A percentile compares a stretch with the other conserved stretches of the same genome.
phyloP scores from a whole-genome alignment of 495 filamentous ascomycete genomes.

The Xylaria bambusicola region DNA sequence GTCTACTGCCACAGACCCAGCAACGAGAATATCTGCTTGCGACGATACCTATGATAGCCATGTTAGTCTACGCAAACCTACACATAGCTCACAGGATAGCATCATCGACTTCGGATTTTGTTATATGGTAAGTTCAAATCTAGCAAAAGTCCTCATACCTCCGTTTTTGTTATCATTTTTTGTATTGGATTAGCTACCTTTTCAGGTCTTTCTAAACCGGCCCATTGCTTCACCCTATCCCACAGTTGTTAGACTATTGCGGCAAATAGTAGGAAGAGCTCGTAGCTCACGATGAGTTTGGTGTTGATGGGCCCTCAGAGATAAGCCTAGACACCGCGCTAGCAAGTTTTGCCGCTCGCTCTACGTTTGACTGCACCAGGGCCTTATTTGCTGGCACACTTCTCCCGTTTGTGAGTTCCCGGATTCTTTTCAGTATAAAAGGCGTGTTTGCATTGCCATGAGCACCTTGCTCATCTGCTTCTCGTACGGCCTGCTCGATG shows the following conservation, averaged over 20 bases:
- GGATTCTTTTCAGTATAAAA: conserved; percentile 80
- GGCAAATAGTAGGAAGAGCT: conserved; percentile 18
- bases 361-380: conserved; percentile 78
- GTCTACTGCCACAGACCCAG: conserved; percentile 87
- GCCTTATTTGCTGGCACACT: conserved; percentile 76
- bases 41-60: conserved; percentile 26
- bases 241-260: conserved; percentile 23
- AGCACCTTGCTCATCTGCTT: conserved; percentile 68
- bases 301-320: conserved; percentile 19
- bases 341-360: conserved; percentile 76
- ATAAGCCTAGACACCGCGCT: conserved; percentile 67
- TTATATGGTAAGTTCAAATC: background rate
- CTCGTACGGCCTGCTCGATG: conserved; percentile 71
- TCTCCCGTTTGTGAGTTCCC: conserved; percentile 71
- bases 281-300: conserved; percentile 30
- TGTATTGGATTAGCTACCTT: conserved; percentile 18
- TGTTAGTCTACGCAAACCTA: conserved; percentile 22
- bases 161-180: conserved; percentile 12
- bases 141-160: conserved; percentile 29
- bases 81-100: background rate
- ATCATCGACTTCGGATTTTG: background rate
- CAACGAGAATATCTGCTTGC: conserved; percentile 71
- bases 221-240: conserved; percentile 26
- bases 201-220: conserved; percentile 6
- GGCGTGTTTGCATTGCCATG: conserved; percentile 84